A percentile compares a stretch with the other conserved stretches of the same genome.
phyloP scores from a whole-genome alignment of 768 basidiomycete species.

The Cyclocybe cylindracea region DNA sequence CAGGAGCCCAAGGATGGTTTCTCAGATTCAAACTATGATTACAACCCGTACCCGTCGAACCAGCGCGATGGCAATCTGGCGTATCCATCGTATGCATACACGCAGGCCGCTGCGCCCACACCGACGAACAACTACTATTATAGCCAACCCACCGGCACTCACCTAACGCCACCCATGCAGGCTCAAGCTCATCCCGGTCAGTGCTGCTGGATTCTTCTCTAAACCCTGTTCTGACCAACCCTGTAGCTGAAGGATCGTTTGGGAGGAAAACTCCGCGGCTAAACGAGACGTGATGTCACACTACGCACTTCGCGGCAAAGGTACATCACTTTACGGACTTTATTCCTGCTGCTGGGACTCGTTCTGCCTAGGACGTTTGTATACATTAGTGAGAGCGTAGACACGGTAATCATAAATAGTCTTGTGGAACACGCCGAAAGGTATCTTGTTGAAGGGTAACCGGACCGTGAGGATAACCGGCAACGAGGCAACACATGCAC shows the following conservation, averaged over 20 bases:
- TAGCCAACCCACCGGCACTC: constrained; percentile 21
- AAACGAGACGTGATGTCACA: constrained; percentile 11
- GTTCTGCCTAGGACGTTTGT: no score
- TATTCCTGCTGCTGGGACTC: no score
- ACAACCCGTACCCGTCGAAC: constrained; percentile 33
- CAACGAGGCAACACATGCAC: no score
- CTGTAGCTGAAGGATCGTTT: constrained; percentile 44
- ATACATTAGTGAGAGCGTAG: no score
- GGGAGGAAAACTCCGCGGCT: constrained; percentile 41
- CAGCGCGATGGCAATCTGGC: constrained; percentile 19
- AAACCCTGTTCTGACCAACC: constrained; percentile 5
- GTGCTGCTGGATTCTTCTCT: constrained; percentile 11
- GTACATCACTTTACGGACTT: no score
- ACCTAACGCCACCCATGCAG: constrained; percentile 35
- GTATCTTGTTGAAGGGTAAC: no score
- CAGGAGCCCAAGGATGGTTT: constrained; percentile 47
- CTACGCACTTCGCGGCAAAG: not conserved
- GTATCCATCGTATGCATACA: constrained; percentile 33
- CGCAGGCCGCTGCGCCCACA: constrained; percentile 39
- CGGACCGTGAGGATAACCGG: no score
- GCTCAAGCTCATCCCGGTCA: constrained; percentile 51
- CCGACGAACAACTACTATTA: constrained; percentile 32
- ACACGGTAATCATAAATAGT: no score
- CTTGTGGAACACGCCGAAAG: no score
- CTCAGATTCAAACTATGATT: constrained; percentile 30